Conservation (phyloP, 345 rosid genomes). For the Populus davidiana region DNA sequence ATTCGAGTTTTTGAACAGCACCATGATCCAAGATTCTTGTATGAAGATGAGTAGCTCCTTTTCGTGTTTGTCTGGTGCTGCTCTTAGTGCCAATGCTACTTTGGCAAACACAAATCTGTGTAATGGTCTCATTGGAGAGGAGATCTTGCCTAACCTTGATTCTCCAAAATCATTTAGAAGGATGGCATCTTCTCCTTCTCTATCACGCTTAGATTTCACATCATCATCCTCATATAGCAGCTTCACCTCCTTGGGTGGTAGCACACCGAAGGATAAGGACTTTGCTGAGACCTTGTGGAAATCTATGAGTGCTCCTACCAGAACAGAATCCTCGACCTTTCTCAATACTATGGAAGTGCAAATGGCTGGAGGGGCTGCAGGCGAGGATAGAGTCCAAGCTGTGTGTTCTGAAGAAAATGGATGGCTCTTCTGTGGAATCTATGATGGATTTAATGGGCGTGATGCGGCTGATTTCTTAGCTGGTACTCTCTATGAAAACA, state of each 20-base stretch:
- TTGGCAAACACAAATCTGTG: conserved; percentile 4
- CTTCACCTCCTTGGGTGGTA: neutral
- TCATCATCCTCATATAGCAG: conserved; percentile 4
- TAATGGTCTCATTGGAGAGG: conserved; percentile 6
- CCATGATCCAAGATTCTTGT: neutral
- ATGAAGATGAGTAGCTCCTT: conserved; percentile 1
- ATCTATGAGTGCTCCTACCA: neutral
- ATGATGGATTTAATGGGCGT: conserved; percentile 6
- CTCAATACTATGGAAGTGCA: neutral
- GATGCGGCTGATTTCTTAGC: conserved; percentile 4
- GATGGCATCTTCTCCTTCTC: neutral
- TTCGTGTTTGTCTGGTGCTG: conserved; percentile 4
- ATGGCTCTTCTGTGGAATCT: conserved; percentile 1
- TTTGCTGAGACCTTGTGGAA: neutral
- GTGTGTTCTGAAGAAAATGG: conserved; percentile 7
- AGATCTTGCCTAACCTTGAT: conserved; percentile 4
- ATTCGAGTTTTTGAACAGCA: neutral
- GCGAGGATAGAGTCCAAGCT: conserved; percentile 7
- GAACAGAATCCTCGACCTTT: conserved; percentile 1
- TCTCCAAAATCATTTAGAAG: conserved; percentile 5
- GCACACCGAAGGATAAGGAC: neutral
- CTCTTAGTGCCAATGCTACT: conserved; percentile 2
- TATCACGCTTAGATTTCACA: neutral
- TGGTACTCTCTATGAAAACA: conserved; percentile 1
- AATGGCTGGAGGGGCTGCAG: conserved; percentile 10